Conservation (phyloP, 805 yeast species). For the Kodamaea fukazawae region DNA sequence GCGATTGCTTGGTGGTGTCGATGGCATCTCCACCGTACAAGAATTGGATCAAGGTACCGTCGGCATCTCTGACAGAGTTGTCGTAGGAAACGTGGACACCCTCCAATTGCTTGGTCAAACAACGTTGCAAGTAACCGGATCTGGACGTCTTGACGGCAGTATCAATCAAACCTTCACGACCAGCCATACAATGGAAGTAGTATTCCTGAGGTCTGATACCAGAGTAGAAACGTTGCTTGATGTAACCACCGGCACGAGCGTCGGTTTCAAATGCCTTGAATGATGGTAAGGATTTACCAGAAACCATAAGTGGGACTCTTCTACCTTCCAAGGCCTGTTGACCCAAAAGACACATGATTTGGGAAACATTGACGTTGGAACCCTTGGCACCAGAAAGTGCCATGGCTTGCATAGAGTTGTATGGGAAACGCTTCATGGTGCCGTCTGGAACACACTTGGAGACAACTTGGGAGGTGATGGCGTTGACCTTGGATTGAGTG, state of each 20-base stretch:
- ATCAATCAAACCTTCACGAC: slow-evolving; percentile 99
- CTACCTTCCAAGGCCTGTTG: slow-evolving; percentile 99
- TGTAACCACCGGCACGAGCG: slow-evolving; percentile 98
- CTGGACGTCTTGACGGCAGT: slow-evolving; percentile 98
- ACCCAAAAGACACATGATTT: slow-evolving; percentile 98
- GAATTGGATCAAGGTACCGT: slow-evolving; percentile 91
- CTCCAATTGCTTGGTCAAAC: slow-evolving; percentile 95
- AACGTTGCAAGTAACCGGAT: slow-evolving; percentile 97
- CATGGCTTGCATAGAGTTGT: slow-evolving; percentile 98
- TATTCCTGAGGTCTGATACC: slow-evolving; percentile 98
- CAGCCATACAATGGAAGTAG: slow-evolving; percentile 99
- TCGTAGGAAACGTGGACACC: slow-evolving; percentile 95
- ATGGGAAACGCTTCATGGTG: slow-evolving; percentile 92
- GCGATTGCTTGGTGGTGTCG: slow-evolving; percentile 92
- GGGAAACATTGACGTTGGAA: slow-evolving; percentile 96
- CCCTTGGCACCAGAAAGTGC: slow-evolving; percentile 99
- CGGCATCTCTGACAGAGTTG: slow-evolving; percentile 92
- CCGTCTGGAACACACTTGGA: slow-evolving; percentile 93
- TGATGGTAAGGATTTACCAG: slow-evolving; percentile 95
- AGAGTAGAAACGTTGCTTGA: slow-evolving; percentile 94
- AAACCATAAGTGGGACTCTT: slow-evolving; percentile 98
- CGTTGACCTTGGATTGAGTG: slow-evolving; percentile 87
- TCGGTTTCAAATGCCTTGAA: slow-evolving; percentile 96
- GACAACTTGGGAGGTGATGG: slow-evolving; percentile 92
- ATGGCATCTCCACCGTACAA: slow-evolving; percentile 96